Base-by-base conservation (phyloP, 2,329 filamentous ascomycete genomes). In the Pestalotiopsis sp. region DNA sequence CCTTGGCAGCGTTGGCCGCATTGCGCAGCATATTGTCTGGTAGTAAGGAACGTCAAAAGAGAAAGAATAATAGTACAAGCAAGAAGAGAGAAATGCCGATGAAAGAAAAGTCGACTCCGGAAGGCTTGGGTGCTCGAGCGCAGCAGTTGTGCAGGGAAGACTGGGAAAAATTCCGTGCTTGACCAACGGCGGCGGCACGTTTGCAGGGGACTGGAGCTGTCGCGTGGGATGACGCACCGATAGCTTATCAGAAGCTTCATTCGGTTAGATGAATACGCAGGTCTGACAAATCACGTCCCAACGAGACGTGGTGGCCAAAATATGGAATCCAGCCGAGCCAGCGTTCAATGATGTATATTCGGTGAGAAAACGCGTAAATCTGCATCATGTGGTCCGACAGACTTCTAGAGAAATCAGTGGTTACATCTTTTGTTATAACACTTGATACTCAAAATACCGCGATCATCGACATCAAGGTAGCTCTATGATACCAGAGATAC, bases 1-100 rank as follows among this genome's bases (percentile, higher is more conserved):
- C 76, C 73, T 82, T 84, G 69, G 80, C 79, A 55, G 80, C 80
- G 71, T 85, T 87, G 71, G 85, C 74, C 87, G 78, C 87, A 88
- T 88, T 68, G 68, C 79, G 64, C 23, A 68, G 64, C 69, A 70
- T 69, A 25, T 64, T 66, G 39, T 27, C 13, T 41, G 4, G 13
- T 17, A 41, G 23, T 27, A 64, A 20, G 36, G 60, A 63, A 41
- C 14, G n/a, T 64, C 4, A 64, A 49, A 39, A 13, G 9, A n/a
- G 38, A 64, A 49, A 52, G 27, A 45, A 49, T 13, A 20, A 64
- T 27, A 64, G 38, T 45, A 38, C 41, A 58, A 58, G 3, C 25
- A 57, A 58, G 17, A 65, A 38, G 25, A 62, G n/a, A 62, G n/a
- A 38, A 39, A 4, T 20, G 59, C 14, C n/a, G 25, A 62, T 12